Conservation (phyloP, 2,329 filamentous ascomycete species). For the Plectosphaerella plurivora region DNA sequence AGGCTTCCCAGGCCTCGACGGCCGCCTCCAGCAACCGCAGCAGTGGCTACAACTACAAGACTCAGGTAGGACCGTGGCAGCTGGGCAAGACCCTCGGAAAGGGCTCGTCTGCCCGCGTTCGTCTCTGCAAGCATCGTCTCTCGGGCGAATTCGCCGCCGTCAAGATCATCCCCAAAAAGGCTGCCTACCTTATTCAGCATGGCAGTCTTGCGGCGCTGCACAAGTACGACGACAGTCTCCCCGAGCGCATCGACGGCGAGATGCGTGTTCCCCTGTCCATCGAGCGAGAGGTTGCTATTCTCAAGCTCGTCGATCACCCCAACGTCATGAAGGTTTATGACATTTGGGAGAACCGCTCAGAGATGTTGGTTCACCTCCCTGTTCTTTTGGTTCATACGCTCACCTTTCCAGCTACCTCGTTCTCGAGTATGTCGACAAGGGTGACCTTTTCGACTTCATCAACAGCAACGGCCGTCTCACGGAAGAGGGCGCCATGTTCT, state of each 20-base stretch:
- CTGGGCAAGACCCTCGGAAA: constrained; percentile 84
- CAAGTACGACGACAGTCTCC: constrained; percentile 59
- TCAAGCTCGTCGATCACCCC: constrained; percentile 92
- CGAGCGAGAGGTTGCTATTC: constrained; percentile 91
- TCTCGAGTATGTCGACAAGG: constrained; percentile 78
- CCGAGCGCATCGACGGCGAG: constrained; percentile 53
- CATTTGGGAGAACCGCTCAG: constrained; percentile 94
- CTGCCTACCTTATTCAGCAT: constrained; percentile 75
- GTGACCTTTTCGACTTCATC: constrained; percentile 85
- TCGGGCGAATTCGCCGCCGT: constrained; percentile 83
- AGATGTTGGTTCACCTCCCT: constrained; percentile 63
- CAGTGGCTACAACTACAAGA: constrained; percentile 47
- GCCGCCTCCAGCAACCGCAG: constrained; percentile 30
- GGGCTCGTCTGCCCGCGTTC: constrained; percentile 83
- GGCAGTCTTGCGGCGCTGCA: constrained; percentile 83
- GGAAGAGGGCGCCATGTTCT: constrained; percentile 75
- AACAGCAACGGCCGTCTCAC: constrained; percentile 66
- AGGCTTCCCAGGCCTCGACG: constrained; percentile 34
- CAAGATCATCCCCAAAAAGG: constrained; percentile 89
- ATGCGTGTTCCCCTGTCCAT: constrained; percentile 80
- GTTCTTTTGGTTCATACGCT: constrained; percentile 6
- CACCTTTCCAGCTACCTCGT: constrained; percentile 73
- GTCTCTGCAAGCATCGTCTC: constrained; percentile 73
- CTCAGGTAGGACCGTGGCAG: constrained; percentile 90
- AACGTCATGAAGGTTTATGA: constrained; percentile 94